Evolutionary conservation across 768 basidiomycete species (phyloP), one percentile per base, ranked within the genome.

Genomic region (Xanthoconium purpureum): DNA sequence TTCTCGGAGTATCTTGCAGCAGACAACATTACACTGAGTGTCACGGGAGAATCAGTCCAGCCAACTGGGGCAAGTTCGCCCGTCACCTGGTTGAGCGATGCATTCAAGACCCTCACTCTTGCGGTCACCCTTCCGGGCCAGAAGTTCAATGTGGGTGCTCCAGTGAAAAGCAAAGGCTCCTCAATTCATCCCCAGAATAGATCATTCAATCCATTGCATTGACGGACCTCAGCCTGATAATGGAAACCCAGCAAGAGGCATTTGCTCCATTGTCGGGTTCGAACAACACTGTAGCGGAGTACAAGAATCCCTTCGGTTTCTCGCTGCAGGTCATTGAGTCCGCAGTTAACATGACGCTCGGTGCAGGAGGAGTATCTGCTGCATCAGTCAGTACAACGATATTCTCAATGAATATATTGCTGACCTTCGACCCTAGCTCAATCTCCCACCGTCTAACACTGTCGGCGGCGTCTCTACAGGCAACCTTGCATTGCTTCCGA

Each of bases 261-360:
- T 88, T 82, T 61, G 79, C 80, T 2, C 85, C 87, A 0, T 73
- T 79, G n/a, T 73, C 85, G 0, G 79, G 82, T 58, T 88, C 85
- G 5, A 70, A 78, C 39, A 69, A 74, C 49, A 84, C 83, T 0
- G 52, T 83, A 4, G 84, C 83, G 15, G 71, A 76, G 59, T 87
- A 86, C 68, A 81, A 80, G 69, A 90, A 89, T 69, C 88, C 88
- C 1, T 89, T 89, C 66, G 88, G 88, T 5, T 90, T 90, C 71
- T 81, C 84, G 12, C 66, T 89, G 51, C 85, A 88, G 63, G 84
- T 87, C 24, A 67, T 83, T 12, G 75, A 80, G 59, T 73, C 82
- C 3, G 76, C 78, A 1, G 77, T 88, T 63, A 77, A 78, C 24
- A 80, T 89, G 59, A 75, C 75, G 46, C 69, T 90, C 45, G 74